These are phyloP conservation scores for Eucommia ulmoides DNA, from an alignment of 257 asterid species.

Conservation along the genomic window DNA sequence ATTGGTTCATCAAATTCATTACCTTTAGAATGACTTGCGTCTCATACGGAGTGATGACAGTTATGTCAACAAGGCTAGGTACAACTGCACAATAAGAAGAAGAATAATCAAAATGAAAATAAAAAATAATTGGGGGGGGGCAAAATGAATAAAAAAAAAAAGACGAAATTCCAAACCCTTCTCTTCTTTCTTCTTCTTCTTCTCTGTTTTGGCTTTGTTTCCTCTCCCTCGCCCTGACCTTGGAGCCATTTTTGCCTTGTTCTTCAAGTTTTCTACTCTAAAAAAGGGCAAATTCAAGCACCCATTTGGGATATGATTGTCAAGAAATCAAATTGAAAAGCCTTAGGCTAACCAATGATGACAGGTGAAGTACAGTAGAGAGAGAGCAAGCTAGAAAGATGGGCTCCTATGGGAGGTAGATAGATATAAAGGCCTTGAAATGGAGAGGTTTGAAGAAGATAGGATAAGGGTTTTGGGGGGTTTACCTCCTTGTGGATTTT, in stretches of 20 bases:
- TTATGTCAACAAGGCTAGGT: constrained; percentile 66
- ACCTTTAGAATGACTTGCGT: constrained; percentile 84
- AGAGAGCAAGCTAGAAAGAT: not conserved
- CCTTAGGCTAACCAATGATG: not conserved
- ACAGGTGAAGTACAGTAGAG: not conserved
- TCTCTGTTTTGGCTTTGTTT: constrained; percentile 57
- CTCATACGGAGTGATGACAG: constrained; percentile 75
- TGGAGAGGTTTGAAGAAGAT: constrained; percentile 31
- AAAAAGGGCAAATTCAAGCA: not conserved
- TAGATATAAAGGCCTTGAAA: constrained; percentile 22
- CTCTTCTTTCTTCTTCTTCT: constrained; percentile 96
- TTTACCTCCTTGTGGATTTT: constrained; percentile 28
- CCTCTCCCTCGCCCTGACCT: constrained; percentile 85
- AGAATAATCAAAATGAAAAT: not conserved
- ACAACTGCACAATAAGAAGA: constrained; percentile 38
- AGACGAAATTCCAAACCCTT: constrained; percentile 34
- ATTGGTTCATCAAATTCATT: not conserved
- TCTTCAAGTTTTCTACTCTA: not conserved
- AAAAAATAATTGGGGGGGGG: not conserved
- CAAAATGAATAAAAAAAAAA: not conserved
- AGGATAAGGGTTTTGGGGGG: constrained; percentile 53
- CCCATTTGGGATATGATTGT: not conserved
- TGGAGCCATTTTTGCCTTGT: constrained; percentile 59
- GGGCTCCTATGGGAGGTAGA: constrained; percentile 4
- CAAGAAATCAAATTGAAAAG: not conserved